phyloP scores from a whole-genome alignment of 257 asterid genomes.

The Buddleja alternifolia region DNA sequence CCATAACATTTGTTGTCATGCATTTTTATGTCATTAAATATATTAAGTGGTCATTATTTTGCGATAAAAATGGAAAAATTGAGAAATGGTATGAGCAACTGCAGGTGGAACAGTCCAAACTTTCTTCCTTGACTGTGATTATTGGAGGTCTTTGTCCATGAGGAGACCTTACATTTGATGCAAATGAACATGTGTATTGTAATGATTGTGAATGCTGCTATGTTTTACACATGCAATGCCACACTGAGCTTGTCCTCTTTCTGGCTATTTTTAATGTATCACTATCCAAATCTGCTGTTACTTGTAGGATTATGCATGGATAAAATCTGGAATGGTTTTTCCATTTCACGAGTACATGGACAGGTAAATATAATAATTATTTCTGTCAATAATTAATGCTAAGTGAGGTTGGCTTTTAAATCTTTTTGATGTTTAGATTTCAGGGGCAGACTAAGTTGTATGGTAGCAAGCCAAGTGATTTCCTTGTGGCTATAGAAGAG shows the following conservation, averaged over 20 bases:
- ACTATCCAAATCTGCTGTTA: constrained; percentile 12
- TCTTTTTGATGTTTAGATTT: constrained; percentile 57
- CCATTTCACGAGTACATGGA: constrained; percentile 84
- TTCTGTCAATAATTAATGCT: constrained; percentile 23
- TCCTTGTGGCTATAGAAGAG: constrained; percentile 82
- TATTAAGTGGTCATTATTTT: constrained; percentile 9
- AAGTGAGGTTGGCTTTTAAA: constrained; percentile 15
- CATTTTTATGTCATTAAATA: constrained; percentile 4
- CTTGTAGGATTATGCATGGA: constrained; percentile 93
- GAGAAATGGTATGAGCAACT: constrained; percentile 13
- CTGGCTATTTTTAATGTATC: constrained; percentile 11
- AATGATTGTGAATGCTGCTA: constrained; percentile 18
- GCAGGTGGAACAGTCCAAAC: constrained; percentile 1
- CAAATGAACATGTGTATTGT: background rate
- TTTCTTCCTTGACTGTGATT: background rate
- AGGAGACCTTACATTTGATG: background rate
- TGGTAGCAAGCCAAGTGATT: constrained; percentile 88
- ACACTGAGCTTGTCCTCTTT: background rate
- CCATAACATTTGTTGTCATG: constrained; percentile 7
- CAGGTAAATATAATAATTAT: constrained; percentile 55
- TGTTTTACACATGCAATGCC: background rate
- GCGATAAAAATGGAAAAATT: background rate
- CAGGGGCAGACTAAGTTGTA: constrained; percentile 90
- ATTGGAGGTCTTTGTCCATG: constrained; percentile 13
- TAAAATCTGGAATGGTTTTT: constrained; percentile 85